Evolutionary conservation across 768 basidiomycete species (phyloP).

Genomic region (Panellus pusillus): DNA sequence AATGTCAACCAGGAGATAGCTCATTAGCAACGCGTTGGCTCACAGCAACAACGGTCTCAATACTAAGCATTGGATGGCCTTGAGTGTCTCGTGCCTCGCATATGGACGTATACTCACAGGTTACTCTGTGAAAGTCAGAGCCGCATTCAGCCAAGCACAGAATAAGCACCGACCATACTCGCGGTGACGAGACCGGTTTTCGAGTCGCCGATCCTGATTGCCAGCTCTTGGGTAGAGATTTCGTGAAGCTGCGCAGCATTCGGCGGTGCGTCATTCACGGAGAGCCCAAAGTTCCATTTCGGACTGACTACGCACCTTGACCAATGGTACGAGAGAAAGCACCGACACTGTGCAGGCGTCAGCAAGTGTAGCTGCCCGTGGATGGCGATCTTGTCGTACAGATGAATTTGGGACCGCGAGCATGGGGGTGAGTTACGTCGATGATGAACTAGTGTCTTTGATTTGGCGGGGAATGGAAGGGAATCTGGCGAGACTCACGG

Average conservation of each 20-base stretch:
- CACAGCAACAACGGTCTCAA: slow-evolving; percentile 73
- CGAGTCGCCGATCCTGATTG: slow-evolving; percentile 72
- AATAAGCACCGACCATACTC: slow-evolving; percentile 55
- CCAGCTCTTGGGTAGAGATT: slow-evolving; percentile 69
- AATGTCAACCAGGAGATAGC: not conserved
- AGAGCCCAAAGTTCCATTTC: too few relatives aligned
- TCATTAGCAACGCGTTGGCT: slow-evolving; percentile 25
- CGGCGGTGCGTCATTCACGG: too few relatives aligned
- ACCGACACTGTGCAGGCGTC: slow-evolving; percentile 40
- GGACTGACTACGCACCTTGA: slow-evolving; percentile 19
- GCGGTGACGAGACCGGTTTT: slow-evolving; percentile 81
- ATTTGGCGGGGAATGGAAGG: not conserved
- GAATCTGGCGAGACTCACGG: not conserved
- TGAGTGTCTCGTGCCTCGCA: not conserved
- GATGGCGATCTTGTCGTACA: not conserved
- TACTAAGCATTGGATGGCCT: slow-evolving; percentile 31
- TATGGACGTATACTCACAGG: slow-evolving; percentile 44
- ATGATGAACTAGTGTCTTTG: slow-evolving; percentile 5
- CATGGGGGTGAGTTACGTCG: slow-evolving; percentile 7
- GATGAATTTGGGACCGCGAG: slow-evolving; percentile 9
- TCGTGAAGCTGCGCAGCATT: slow-evolving; percentile 61
- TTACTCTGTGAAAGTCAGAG: slow-evolving; percentile 51
- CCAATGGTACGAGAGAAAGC: slow-evolving; percentile 50
- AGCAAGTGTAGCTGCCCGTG: not conserved
- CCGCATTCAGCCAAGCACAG: not conserved